Percentiles rank a stretch among this genome's conserved stretches.
Evolutionary conservation across 2,329 filamentous ascomycete genomes (phyloP).

Genomic region (Beauveria sp.): DNA sequence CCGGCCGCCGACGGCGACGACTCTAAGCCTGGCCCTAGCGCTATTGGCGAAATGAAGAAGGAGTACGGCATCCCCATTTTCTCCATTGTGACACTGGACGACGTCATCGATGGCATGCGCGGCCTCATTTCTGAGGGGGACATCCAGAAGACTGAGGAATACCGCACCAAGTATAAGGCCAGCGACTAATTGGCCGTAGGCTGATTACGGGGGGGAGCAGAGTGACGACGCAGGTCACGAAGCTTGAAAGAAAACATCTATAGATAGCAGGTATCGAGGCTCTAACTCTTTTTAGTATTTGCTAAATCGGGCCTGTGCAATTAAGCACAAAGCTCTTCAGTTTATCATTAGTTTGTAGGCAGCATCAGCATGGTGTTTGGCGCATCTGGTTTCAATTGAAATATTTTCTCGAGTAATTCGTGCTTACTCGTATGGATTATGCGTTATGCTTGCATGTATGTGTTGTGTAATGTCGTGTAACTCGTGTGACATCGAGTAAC

Average conservation of each 20-base stretch:
- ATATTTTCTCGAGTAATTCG: neutral
- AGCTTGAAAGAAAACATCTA: neutral
- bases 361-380: constrained; percentile 11
- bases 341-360: constrained; percentile 8
- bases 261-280: constrained; percentile 8
- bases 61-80: constrained; percentile 79
- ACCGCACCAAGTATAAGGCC: constrained; percentile 58
- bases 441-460: neutral
- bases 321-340: neutral
- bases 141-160: constrained; percentile 62
- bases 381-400: constrained; percentile 1
- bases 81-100: constrained; percentile 74
- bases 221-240: neutral
- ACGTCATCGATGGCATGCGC: constrained; percentile 66
- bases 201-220: neutral
- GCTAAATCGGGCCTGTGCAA: constrained; percentile 2
- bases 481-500: no score
- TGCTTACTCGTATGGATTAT: neutral
- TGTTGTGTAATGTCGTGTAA: neutral
- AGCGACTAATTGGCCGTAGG: constrained; percentile 36
- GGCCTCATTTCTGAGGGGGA: constrained; percentile 54
- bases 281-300: neutral
- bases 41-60: constrained; percentile 76
- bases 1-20: constrained; percentile 58
- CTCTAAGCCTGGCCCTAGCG: constrained; percentile 62